Evolutionary conservation across 164 flowering plant species (phyloP).

Genomic region (Kalanchoe fedtschenkoi): DNA sequence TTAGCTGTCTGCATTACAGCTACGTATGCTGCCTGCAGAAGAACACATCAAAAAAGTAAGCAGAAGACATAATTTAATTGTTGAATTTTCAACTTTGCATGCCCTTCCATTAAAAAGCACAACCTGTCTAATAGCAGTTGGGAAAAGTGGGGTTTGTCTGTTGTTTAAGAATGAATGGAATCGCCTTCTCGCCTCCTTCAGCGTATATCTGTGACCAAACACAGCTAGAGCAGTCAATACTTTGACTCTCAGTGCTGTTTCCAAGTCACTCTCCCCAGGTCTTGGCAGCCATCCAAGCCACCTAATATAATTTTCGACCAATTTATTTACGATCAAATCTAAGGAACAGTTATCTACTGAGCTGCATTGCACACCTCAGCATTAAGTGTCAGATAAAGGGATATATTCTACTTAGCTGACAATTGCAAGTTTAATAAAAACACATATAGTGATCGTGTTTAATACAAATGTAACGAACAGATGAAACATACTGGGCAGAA

Average conservation of each 20-base stretch:
- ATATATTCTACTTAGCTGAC: background rate
- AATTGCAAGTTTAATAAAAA: too few species aligned
- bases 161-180: conserved; percentile 61
- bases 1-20: conserved; percentile 66
- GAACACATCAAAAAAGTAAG: too few species aligned
- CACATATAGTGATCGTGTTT: too few species aligned
- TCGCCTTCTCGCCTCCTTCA: conserved; percentile 55
- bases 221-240: conserved; percentile 57
- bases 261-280: conserved; percentile 69
- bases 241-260: conserved; percentile 86
- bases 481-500: background rate
- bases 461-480: background rate
- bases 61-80: background rate
- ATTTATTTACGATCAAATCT: too few species aligned
- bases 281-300: conserved; percentile 81
- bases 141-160: conserved; percentile 60
- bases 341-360: background rate
- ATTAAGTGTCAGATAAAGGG: too few species aligned
- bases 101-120: background rate
- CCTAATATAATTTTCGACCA: conserved; percentile 22
- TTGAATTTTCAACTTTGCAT: background rate
- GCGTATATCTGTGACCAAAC: conserved; percentile 55
- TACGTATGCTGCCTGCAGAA: conserved; percentile 65
- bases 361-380: background rate
- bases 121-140: conserved; percentile 80